phyloP scores from a whole-genome alignment of 176 grass and related monocot genomes.

The Thalia dealbata region DNA sequence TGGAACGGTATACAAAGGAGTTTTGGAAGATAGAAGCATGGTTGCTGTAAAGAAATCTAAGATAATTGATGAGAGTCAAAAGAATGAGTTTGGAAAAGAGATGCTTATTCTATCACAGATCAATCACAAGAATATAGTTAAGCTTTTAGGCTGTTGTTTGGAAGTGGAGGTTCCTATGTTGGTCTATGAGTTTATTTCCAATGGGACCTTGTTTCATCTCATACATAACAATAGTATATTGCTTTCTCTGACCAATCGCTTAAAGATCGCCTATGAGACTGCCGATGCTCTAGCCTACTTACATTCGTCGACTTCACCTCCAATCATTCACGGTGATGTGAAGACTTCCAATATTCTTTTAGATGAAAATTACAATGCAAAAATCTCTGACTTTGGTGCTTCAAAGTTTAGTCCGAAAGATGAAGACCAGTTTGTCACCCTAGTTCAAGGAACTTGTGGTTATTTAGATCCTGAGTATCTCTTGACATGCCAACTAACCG shows the following conservation, averaged over 20 bases:
- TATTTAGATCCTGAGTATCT: conserved; percentile 5
- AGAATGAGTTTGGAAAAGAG: neutral
- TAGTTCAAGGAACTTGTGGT: conserved; percentile 2
- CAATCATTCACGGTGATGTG: conserved; percentile 7
- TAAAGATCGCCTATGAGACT: no score
- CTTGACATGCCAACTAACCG: neutral
- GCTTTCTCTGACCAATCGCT: no score
- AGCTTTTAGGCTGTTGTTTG: no score
- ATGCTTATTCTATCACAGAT: neutral
- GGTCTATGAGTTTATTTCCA: no score
- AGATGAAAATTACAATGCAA: neutral
- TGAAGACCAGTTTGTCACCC: conserved; percentile 1
- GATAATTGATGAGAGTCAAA: neutral
- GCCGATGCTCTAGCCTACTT: no score
- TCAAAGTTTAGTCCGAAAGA: neutral
- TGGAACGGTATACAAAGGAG: neutral
- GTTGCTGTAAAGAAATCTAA: neutral
- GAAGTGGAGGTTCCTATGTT: no score
- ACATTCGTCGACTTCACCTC: conserved; percentile 5
- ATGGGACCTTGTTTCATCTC: no score
- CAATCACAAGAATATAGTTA: no score
- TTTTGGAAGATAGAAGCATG: neutral
- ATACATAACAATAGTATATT: no score
- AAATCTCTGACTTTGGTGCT: no score
- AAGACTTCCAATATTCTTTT: conserved; percentile 8